Conservation (phyloP, 352 stramenopile species). For the Pythium oligandrum region DNA sequence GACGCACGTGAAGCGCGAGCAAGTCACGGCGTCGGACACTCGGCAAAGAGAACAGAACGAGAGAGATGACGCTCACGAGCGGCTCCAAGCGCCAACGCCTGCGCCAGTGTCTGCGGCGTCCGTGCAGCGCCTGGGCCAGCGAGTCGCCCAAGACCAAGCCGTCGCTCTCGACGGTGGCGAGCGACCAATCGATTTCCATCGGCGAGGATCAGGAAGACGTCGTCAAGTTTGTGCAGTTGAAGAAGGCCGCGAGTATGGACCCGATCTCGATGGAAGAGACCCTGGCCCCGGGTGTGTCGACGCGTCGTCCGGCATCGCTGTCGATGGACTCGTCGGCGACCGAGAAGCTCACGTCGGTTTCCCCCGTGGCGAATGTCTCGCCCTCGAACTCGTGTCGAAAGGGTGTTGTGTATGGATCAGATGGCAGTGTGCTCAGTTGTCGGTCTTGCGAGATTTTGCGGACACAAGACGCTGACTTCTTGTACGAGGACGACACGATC, state of each 20-base stretch:
- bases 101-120: no score
- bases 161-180: no score
- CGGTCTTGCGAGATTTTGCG: conserved; percentile 84
- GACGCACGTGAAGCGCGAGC: no score
- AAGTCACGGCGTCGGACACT: no score
- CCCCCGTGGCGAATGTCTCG: conserved; percentile 18
- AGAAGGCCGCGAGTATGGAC: background rate
- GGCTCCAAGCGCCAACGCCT: no score
- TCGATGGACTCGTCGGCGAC: conserved; percentile 14
- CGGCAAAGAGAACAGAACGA: no score
- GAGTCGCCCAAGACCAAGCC: no score
- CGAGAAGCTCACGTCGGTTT: conserved; percentile 11
- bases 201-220: no score
- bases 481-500: conserved; percentile 78
- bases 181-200: no score
- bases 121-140: no score
- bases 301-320: conserved; percentile 11
- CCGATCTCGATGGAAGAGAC: background rate
- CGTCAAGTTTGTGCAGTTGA: no score
- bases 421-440: conserved; percentile 64
- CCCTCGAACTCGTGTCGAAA: conserved; percentile 56
- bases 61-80: no score
- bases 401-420: conserved; percentile 61
- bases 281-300: conserved; percentile 2
- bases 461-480: conserved; percentile 52